These are phyloP conservation scores for Neofusicoccum umdonicola DNA, from an alignment of 2,329 filamentous ascomycete genomes.

Conservation along the genomic window DNA sequence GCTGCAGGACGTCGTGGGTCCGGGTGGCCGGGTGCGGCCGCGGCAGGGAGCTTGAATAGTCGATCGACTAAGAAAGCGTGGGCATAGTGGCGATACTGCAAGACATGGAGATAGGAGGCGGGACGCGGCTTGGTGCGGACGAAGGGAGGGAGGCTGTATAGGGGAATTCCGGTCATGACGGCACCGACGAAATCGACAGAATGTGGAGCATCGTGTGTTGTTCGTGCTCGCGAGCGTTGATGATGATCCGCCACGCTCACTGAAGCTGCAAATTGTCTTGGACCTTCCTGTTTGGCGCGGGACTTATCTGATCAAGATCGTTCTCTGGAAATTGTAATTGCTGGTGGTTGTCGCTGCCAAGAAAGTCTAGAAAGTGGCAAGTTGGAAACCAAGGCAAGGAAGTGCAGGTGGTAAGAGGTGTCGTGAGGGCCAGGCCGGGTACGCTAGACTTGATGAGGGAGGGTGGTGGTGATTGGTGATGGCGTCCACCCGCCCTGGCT, in stretches of 20 bases:
- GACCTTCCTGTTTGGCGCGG: not conserved
- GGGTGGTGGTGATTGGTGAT: not conserved
- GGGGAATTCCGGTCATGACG: not conserved
- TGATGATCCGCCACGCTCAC: not conserved
- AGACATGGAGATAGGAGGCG: no score
- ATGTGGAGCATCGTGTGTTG: not conserved
- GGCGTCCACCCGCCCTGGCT: no score
- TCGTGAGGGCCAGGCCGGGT: not conserved
- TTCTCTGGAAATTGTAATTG: not conserved
- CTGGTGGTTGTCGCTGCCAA: not conserved
- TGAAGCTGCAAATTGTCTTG: not conserved
- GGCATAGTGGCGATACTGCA: not conserved
- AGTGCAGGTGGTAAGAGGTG: not conserved
- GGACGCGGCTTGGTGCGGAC: not conserved
- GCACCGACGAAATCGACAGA: no score
- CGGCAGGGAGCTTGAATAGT: not conserved
- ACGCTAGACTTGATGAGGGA: not conserved
- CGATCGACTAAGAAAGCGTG: constrained; percentile 9
- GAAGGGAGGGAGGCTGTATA: not conserved
- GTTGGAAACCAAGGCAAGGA: not conserved
- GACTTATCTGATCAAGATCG: not conserved
- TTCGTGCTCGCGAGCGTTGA: not conserved
- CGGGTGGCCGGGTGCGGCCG: not conserved
- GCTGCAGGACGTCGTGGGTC: not conserved
- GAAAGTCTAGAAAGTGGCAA: not conserved